phyloP scores from a whole-genome alignment of 1,284 basidiomycete genomes.

The Wallemia ichthyophaga region DNA sequence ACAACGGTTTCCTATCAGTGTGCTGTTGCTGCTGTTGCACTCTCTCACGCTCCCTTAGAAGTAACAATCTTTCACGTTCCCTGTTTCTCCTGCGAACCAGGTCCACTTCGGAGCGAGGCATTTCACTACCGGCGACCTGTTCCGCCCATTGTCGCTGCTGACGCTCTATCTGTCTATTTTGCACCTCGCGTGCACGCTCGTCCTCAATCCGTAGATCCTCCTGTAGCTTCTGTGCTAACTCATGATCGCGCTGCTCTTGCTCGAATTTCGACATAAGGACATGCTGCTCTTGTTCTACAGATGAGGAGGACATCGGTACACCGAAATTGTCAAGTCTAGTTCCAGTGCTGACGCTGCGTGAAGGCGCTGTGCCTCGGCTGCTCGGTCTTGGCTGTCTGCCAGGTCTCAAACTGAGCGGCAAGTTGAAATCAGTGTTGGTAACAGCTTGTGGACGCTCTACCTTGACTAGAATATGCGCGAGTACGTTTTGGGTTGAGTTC shows the following conservation, averaged over 20 bases:
- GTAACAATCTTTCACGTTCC: background rate
- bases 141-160: background rate
- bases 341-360: too few relatives aligned
- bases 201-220: background rate
- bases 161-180: background rate
- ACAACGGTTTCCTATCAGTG: background rate
- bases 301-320: background rate
- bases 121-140: background rate
- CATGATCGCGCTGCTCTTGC: background rate
- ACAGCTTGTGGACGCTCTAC: background rate
- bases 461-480: background rate
- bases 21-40: background rate
- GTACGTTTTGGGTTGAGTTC: background rate
- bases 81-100: background rate
- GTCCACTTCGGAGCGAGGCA: background rate
- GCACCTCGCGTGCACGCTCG: background rate
- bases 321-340: background rate
- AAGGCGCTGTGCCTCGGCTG: too few relatives aligned
- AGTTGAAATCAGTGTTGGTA: background rate
- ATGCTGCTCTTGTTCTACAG: background rate
- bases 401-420: background rate
- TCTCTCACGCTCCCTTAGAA: background rate
- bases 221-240: background rate
- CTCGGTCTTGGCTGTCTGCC: background rate
- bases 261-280: background rate